These are phyloP conservation scores for Kwoniella heveanensis DNA, from an alignment of 768 basidiomycete species.

Conservation along the genomic window DNA sequence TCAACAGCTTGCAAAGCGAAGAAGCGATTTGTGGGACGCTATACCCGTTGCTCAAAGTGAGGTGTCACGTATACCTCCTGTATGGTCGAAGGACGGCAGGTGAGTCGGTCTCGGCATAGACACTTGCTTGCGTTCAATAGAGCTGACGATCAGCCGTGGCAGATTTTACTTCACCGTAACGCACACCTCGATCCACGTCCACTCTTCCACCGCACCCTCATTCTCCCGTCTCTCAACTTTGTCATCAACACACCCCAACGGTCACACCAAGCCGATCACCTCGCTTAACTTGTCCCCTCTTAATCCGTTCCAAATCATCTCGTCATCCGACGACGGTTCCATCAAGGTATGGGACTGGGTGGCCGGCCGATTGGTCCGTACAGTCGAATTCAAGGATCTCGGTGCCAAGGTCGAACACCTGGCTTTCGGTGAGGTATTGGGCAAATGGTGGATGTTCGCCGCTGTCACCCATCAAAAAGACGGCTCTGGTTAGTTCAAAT, in stretches of 20 bases:
- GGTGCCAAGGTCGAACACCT: constrained; percentile 48
- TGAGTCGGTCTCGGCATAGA: constrained; percentile 52
- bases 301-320: constrained; percentile 87
- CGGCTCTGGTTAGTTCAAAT: constrained; percentile 8
- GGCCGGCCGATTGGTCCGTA: constrained; percentile 76
- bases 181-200: constrained; percentile 79
- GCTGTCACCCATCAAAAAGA: constrained; percentile 26
- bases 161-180: constrained; percentile 87
- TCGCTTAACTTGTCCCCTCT: constrained; percentile 75
- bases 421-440: constrained; percentile 41
- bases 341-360: constrained; percentile 92
- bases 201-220: constrained; percentile 78
- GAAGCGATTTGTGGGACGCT: constrained; percentile 32
- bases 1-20: constrained; percentile 7
- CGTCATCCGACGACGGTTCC: constrained; percentile 78
- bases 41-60: constrained; percentile 46
- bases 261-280: constrained; percentile 66
- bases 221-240: constrained; percentile 76
- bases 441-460: constrained; percentile 42
- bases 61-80: constrained; percentile 60
- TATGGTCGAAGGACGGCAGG: constrained; percentile 89
- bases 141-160: constrained; percentile 7
- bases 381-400: constrained; percentile 69
- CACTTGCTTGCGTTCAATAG: constrained; percentile 19
- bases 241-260: constrained; percentile 53